Evolutionary conservation across 2,329 filamentous ascomycete species (phyloP), one percentile per base, ranked within the genome.

Genomic region (Epichloe sibirici): DNA sequence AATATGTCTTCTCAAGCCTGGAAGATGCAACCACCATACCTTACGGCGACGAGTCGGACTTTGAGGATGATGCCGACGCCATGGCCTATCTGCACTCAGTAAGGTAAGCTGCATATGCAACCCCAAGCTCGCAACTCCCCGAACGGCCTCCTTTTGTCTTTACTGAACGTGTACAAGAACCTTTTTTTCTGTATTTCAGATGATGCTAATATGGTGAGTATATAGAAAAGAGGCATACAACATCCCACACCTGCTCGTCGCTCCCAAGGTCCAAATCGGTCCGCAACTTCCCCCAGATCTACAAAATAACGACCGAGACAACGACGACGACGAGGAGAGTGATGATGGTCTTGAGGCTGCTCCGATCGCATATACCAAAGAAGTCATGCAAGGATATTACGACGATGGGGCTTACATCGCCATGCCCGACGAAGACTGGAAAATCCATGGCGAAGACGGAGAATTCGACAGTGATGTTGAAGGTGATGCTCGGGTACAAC

Each of bases 341-440:
- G 51, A 65, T 3, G 71, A 76, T 54, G 65, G 68, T 49, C 5
- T 6, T 31, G n/a, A 38, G 4, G 17, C 34, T 21, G 25, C 37
- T 13, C 28, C 38, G 15, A 65, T 62, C 35, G 72, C 77, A 43
- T 81, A 82, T 60, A 62, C 72, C 8, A 64, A 71, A 21, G 74
- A 76, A 51, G 79, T 85, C 60, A 70, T 74, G 23, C 69, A 77
- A 52, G 86, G 85, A 11, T 83, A 81, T 62, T 93, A 88, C 64
- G 72, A 82, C 15, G 87, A 95, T 59, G 90, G 89, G 48, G 86
- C 88, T 39, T 95, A 89, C 65, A 80, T 85, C 25, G 86, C 83
- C 4, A 73, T 76, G 3, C 75, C 79, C 0, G 69, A 74, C 31
- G 58, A 65, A 45, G 61, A 63, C 11, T 63, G 66, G 25, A 58